Conservation (phyloP, 345 rosid species). For the Dipteronia dyeriana region DNA sequence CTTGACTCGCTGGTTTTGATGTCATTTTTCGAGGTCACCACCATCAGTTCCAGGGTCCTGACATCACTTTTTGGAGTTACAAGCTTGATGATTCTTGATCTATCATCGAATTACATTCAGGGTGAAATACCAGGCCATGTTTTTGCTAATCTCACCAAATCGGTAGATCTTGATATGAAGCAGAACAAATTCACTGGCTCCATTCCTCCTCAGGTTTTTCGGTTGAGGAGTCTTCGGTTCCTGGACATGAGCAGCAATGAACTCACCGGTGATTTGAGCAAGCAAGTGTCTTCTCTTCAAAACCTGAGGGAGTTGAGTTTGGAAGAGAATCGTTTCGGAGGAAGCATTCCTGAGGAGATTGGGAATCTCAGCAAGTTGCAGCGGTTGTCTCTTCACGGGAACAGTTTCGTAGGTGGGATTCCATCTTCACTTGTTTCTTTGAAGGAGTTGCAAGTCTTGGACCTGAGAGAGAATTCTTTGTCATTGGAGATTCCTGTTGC, state of each 20-base stretch:
- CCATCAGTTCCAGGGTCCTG: slow-evolving; percentile 15
- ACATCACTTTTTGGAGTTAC: slow-evolving; percentile 27
- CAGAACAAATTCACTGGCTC: slow-evolving; percentile 28
- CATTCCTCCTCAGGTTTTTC: slow-evolving; percentile 34
- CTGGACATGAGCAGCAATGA: slow-evolving; percentile 32
- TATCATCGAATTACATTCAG: slow-evolving; percentile 20
- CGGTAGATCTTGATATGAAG: slow-evolving; percentile 33
- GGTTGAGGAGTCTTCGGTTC: slow-evolving; percentile 25
- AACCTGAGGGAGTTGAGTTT: slow-evolving; percentile 26
- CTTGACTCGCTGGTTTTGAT: slow-evolving; percentile 14
- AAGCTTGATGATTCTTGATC: slow-evolving; percentile 29
- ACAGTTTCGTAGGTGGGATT: slow-evolving; percentile 25
- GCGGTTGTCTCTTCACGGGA: slow-evolving; percentile 23
- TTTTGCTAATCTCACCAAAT: slow-evolving; percentile 28
- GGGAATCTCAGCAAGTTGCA: slow-evolving; percentile 30
- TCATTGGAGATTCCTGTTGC: slow-evolving; percentile 31
- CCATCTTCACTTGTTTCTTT: slow-evolving; percentile 26
- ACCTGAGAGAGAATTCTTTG: slow-evolving; percentile 28
- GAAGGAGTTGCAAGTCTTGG: slow-evolving; percentile 23
- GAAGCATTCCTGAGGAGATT: slow-evolving; percentile 29
- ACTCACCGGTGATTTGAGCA: slow-evolving; percentile 11
- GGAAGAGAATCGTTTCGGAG: slow-evolving; percentile 28
- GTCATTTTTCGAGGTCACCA: neutral
- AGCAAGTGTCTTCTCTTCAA: slow-evolving; percentile 12
- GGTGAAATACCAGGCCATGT: slow-evolving; percentile 27